Base-by-base conservation (phyloP, 768 basidiomycete genomes). In the Lyophyllum shimeji region DNA sequence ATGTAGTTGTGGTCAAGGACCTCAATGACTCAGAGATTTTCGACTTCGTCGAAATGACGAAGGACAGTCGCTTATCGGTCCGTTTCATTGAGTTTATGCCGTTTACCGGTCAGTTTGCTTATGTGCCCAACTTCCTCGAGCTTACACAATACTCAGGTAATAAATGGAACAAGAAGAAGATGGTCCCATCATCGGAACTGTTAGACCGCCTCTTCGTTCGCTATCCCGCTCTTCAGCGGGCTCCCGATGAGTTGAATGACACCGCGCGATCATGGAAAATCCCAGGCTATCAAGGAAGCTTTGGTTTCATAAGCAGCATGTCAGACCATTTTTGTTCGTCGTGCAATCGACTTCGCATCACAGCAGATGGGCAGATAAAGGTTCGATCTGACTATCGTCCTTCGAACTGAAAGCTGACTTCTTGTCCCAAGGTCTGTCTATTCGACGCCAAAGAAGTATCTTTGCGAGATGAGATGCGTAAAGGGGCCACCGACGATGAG, bases 51-150 rank as follows among this genome's bases (percentile, higher is more conserved):
- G 82, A 87, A 62, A 74, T 95, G 71, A 90, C 89, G 4, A 83
- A 80, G 61, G 72, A 87, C 44, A 76, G 76, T 44, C 69, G 73
- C 1, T 70, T 93, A 23, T 89, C 83, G 37, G 83, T 94, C 39
- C 83, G 94, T 34, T 93, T 95, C 69, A 95, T 95, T 55, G 93
- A 95, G 69, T 95, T 90, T 66, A 95, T 96, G 94, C 92, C 93
- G 11, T 96, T 96, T 68, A 88, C 85, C 61, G 93, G 89, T 89
- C 60, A 59, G 70, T 64, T 20, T 48, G 37, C 7, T 21, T 17
- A 2, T 15, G n/a, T 17, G n/a, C 55, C 34, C 44, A 37, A 42
- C 21, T 18, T 27, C 40, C 53, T 48, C 43, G 39, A 55, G 23
- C 46, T 47, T 31, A 60, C 46, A 43, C 13, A 40, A 56, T 5